These are phyloP conservation scores for Nicotiana paniculata DNA, from an alignment of 257 asterid species.

Conservation along the genomic window DNA sequence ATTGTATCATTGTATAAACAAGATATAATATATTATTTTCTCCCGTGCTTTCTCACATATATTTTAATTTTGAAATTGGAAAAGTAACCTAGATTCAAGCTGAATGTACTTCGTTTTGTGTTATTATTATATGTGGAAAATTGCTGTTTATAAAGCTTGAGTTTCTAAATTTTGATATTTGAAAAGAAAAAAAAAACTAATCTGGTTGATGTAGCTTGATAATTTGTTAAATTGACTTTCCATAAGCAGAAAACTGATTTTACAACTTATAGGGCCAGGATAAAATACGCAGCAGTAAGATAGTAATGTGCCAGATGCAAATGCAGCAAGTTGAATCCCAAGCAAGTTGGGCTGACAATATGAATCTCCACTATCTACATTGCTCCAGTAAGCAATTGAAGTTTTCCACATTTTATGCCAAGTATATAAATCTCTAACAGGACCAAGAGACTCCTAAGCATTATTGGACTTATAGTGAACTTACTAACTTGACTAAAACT, in stretches of 20 bases:
- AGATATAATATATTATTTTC: no score
- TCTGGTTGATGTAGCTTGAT: not conserved
- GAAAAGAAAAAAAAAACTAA: no score
- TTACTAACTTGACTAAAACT: not conserved
- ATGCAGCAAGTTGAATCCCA: not conserved
- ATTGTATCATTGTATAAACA: no score
- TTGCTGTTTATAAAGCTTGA: no score
- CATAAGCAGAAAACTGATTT: not conserved
- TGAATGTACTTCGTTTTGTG: no score
- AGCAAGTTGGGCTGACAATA: not conserved
- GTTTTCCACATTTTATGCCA: no score
- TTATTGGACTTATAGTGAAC: not conserved
- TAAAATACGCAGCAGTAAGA: accelerated
- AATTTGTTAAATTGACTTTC: no score
- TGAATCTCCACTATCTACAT: not conserved
- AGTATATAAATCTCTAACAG: not conserved
- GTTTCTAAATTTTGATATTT: no score
- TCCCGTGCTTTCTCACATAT: no score
- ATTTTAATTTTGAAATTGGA: no score
- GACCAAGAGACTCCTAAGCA: not conserved
- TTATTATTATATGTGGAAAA: no score
- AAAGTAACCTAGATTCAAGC: no score
- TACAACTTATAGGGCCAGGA: not conserved
- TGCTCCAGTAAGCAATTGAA: not conserved
- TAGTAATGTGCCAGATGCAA: not conserved